Conservation (phyloP, 164 flowering plant species). For the Warburgia ugandensis region DNA sequence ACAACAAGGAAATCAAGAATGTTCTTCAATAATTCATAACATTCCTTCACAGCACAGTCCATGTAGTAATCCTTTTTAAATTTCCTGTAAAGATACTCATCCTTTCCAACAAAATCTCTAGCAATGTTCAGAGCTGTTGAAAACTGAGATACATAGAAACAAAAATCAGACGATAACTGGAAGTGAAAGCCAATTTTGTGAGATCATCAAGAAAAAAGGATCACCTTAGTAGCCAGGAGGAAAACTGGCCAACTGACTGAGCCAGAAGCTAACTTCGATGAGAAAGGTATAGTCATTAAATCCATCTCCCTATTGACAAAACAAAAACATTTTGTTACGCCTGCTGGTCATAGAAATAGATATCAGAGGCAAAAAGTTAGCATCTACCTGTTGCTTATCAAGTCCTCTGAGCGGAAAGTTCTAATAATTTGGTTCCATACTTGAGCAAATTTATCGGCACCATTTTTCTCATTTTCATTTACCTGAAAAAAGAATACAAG, state of each 20-base stretch:
- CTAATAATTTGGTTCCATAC: constrained; percentile 86
- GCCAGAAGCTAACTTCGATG: constrained; percentile 48
- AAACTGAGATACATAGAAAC: constrained; percentile 34
- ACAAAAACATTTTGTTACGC: background rate
- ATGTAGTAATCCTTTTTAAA: constrained; percentile 59
- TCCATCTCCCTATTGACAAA: constrained; percentile 64
- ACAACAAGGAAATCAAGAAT: constrained; percentile 60
- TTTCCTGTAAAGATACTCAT: constrained; percentile 44
- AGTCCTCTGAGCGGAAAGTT: constrained; percentile 74
- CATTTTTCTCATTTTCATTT: constrained; percentile 31
- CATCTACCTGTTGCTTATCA: constrained; percentile 77
- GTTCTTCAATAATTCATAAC: constrained; percentile 67
- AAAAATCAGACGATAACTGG: background rate
- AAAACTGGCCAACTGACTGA: constrained; percentile 79
- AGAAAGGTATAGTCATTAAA: constrained; percentile 72
- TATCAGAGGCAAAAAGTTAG: constrained; percentile 1
- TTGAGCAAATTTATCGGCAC: constrained; percentile 51
- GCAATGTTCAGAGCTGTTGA: constrained; percentile 74
- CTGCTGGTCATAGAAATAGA: background rate
- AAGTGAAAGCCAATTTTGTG: background rate
- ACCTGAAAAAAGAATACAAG: constrained; percentile 23
- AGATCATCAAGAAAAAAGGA: background rate
- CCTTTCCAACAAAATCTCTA: constrained; percentile 64
- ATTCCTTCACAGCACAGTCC: constrained; percentile 73
- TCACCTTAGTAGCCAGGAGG: constrained; percentile 79